Conservation (phyloP, 192 early-diverging fungal genomes). For the Dispira simplex region DNA sequence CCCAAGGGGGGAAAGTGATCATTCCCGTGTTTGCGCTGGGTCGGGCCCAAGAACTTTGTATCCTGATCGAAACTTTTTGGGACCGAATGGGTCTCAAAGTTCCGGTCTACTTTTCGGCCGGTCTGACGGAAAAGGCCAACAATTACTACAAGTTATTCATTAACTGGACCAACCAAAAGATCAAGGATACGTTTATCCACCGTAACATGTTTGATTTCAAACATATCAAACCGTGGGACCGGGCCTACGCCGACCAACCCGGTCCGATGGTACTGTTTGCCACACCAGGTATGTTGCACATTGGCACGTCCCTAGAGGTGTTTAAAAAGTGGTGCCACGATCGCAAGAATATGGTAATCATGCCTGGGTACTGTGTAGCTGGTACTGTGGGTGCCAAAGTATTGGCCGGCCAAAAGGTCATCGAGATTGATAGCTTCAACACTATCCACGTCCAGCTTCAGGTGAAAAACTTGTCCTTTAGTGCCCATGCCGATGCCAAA, state of each 20-base stretch:
- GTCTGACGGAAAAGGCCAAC: slow-evolving; percentile 86
- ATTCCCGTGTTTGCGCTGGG: slow-evolving; percentile 98
- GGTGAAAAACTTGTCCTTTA: slow-evolving; percentile 90
- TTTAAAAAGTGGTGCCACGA: slow-evolving; percentile 93
- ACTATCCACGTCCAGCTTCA: slow-evolving; percentile 71
- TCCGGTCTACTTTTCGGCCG: slow-evolving; percentile 93
- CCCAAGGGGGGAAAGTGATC: slow-evolving; percentile 70
- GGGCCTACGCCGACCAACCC: slow-evolving; percentile 48
- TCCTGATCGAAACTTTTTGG: slow-evolving; percentile 91
- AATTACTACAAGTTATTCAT: slow-evolving; percentile 96
- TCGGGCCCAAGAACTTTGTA: slow-evolving; percentile 93
- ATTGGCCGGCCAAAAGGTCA: slow-evolving; percentile 69
- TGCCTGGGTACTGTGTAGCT: slow-evolving; percentile 95
- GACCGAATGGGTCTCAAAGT: slow-evolving; percentile 75
- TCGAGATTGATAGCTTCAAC: slow-evolving; percentile 67
- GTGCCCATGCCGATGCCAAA: slow-evolving; percentile 94
- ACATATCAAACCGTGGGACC: slow-evolving; percentile 74
- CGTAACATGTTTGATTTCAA: slow-evolving; percentile 97
- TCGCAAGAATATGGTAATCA: slow-evolving; percentile 90
- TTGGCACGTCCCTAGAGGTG: slow-evolving; percentile 82
- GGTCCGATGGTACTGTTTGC: slow-evolving; percentile 95
- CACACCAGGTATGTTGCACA: slow-evolving; percentile 96
- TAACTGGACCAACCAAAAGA: slow-evolving; percentile 97
- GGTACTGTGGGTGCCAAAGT: slow-evolving; percentile 95
- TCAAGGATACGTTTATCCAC: slow-evolving; percentile 83